A percentile compares a stretch with the other conserved stretches of the same genome.
phyloP scores from a whole-genome alignment of 2,329 filamentous ascomycete species.

The Tricladium varicosporioides region DNA sequence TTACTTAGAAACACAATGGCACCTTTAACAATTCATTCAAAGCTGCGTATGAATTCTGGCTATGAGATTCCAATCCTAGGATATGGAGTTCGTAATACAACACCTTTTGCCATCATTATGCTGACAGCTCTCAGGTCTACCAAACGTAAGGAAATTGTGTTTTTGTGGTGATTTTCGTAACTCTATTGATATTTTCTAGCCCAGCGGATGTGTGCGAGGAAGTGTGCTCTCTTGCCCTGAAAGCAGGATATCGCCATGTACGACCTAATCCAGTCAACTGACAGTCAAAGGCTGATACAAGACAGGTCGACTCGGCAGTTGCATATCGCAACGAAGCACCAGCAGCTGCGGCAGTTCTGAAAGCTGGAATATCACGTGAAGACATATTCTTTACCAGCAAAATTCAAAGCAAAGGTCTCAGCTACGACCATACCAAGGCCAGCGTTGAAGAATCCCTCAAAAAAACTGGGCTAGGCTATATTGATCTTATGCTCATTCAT shows the following conservation, averaged over 20 bases:
- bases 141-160: slow-evolving; percentile 35
- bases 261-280: slow-evolving; percentile 9
- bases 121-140: slow-evolving; percentile 34
- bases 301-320: slow-evolving; percentile 56
- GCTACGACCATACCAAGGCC: slow-evolving; percentile 63
- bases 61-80: slow-evolving; percentile 60
- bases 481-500: slow-evolving; percentile 66
- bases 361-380: slow-evolving; percentile 49
- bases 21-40: slow-evolving; percentile 45
- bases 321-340: slow-evolving; percentile 57
- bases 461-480: slow-evolving; percentile 57
- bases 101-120: slow-evolving; percentile 6
- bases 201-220: slow-evolving; percentile 56
- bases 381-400: slow-evolving; percentile 64
- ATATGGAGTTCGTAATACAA: slow-evolving; percentile 44
- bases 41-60: slow-evolving; percentile 50
- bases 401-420: slow-evolving; percentile 48
- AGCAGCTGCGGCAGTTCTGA: slow-evolving; percentile 50
- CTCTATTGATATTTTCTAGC: slow-evolving; percentile 33
- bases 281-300: slow-evolving; percentile 4
- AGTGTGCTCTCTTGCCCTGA: slow-evolving; percentile 55
- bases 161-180: not conserved
- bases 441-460: slow-evolving; percentile 63
- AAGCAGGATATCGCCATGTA: slow-evolving; percentile 56
- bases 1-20: slow-evolving; percentile 36